Percentiles rank a stretch among this genome's conserved stretches.
Conservation (phyloP, 2,329 filamentous ascomycete genomes). For the Onygenales sp. region DNA sequence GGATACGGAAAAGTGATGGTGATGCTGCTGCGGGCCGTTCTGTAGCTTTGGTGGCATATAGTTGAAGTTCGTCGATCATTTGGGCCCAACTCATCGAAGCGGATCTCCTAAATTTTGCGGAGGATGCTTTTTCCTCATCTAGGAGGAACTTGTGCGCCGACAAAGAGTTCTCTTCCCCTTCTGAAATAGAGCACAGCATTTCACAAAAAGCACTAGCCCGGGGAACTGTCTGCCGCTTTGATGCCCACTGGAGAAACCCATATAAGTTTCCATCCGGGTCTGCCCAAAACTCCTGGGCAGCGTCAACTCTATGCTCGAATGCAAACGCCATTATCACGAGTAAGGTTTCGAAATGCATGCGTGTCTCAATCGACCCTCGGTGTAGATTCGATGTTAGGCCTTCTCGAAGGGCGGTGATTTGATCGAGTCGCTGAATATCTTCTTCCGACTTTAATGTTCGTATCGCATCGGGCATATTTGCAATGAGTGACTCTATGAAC, state of each 20-base stretch:
- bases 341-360: constrained; percentile 71
- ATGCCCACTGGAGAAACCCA: constrained; percentile 96
- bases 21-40: constrained; percentile 57
- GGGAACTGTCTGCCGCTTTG: constrained; percentile 87
- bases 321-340: constrained; percentile 85
- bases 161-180: constrained; percentile 71
- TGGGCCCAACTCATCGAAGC: constrained; percentile 86
- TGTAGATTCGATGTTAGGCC: constrained; percentile 31
- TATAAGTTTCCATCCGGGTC: constrained; percentile 88
- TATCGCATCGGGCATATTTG: constrained; percentile 87
- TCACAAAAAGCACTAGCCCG: constrained; percentile 94
- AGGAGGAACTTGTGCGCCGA: constrained; percentile 76
- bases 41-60: constrained; percentile 69
- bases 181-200: constrained; percentile 81
- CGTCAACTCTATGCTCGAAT: constrained; percentile 76
- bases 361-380: constrained; percentile 31
- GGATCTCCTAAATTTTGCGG: constrained; percentile 69
- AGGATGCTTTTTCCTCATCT: constrained; percentile 71
- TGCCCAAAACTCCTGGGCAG: constrained; percentile 81
- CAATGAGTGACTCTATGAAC: constrained; percentile 87
- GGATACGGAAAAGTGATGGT: constrained; percentile 44
- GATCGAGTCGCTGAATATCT: constrained; percentile 59
- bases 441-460: constrained; percentile 79
- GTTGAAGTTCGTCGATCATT: constrained; percentile 81
- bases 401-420: constrained; percentile 36